Percentiles rank a stretch among this genome's conserved stretches.
These are phyloP conservation scores for Hyparrhenia diplandra DNA, from an alignment of 176 grass and related monocot genomes.

Conservation along the genomic window DNA sequence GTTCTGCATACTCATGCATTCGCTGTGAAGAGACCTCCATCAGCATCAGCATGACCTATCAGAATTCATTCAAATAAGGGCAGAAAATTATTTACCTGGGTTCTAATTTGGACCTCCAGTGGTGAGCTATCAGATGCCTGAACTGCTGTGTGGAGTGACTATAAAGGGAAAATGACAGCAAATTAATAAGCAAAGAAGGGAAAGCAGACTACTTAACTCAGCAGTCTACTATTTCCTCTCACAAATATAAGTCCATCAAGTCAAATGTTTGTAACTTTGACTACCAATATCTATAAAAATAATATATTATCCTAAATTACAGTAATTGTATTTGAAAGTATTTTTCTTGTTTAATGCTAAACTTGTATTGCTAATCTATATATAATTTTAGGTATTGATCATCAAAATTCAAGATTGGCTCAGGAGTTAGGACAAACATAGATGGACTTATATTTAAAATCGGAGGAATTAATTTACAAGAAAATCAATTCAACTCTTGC, in stretches of 20 bases:
- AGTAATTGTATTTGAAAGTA: background rate
- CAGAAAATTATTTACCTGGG: constrained; percentile 46
- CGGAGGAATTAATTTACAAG: background rate
- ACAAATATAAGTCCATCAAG: background rate
- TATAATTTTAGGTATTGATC: background rate
- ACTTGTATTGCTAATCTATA: background rate
- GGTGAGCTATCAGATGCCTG: constrained; percentile 83
- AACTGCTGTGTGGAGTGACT: constrained; percentile 97
- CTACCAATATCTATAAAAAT: background rate
- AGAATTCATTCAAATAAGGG: constrained; percentile 26
- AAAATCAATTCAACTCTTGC: constrained; percentile 21
- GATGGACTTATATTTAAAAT: background rate
- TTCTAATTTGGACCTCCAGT: constrained; percentile 96
- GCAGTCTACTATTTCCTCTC: background rate
- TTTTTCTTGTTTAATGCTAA: background rate
- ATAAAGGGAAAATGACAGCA: constrained; percentile 27
- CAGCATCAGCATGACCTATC: constrained; percentile 25
- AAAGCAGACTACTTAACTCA: constrained; percentile 14
- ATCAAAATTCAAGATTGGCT: background rate
- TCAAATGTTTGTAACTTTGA: background rate
- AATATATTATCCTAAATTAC: background rate
- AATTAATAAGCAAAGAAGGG: constrained; percentile 13
- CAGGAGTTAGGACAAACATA: background rate
- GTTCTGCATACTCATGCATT: constrained; percentile 96
- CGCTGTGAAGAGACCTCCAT: constrained; percentile 47